These are phyloP conservation scores for Daldinia sp. DNA, from an alignment of 2,329 filamentous ascomycete genomes.

Conservation along the genomic window DNA sequence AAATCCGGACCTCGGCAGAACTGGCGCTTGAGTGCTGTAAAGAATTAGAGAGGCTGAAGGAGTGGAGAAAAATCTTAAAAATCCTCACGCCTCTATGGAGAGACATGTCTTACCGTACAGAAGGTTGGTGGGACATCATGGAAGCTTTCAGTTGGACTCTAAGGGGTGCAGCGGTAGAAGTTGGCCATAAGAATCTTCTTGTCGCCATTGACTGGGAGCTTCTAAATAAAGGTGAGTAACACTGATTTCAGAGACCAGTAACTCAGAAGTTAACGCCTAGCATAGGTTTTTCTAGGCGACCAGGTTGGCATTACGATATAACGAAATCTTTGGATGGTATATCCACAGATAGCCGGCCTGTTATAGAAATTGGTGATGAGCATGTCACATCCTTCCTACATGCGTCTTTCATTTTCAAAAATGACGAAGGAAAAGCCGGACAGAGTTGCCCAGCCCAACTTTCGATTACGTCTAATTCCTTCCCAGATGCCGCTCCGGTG, in stretches of 20 bases:
- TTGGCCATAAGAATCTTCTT: conserved; percentile 66
- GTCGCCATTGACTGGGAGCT: conserved; percentile 75
- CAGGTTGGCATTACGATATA: conserved; percentile 73
- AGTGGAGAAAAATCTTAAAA: conserved; percentile 67
- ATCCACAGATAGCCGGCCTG: conserved; percentile 58
- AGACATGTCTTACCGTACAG: conserved; percentile 65
- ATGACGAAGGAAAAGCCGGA: conserved; percentile 71
- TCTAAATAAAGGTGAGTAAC: conserved; percentile 66
- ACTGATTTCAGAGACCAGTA: not conserved
- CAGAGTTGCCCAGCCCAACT: conserved; percentile 70
- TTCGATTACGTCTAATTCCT: conserved; percentile 67
- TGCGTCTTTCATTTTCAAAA: conserved; percentile 68
- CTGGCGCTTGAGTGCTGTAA: conserved; percentile 68
- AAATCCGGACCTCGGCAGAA: conserved; percentile 67
- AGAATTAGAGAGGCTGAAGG: conserved; percentile 63
- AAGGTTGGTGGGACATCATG: conserved; percentile 70
- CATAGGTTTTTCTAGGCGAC: conserved; percentile 65
- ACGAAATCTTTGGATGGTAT: conserved; percentile 67
- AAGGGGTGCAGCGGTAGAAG: conserved; percentile 66
- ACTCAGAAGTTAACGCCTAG: conserved; percentile 39
- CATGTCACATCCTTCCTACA: conserved; percentile 66
- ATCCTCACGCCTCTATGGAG: conserved; percentile 70
- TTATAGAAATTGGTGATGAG: conserved; percentile 64
- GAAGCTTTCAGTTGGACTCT: conserved; percentile 73
- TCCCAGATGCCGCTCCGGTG: conserved; percentile 64